Evolutionary conservation across 352 stramenopile species (phyloP).

Genomic region (Blastocystis hominis): DNA sequence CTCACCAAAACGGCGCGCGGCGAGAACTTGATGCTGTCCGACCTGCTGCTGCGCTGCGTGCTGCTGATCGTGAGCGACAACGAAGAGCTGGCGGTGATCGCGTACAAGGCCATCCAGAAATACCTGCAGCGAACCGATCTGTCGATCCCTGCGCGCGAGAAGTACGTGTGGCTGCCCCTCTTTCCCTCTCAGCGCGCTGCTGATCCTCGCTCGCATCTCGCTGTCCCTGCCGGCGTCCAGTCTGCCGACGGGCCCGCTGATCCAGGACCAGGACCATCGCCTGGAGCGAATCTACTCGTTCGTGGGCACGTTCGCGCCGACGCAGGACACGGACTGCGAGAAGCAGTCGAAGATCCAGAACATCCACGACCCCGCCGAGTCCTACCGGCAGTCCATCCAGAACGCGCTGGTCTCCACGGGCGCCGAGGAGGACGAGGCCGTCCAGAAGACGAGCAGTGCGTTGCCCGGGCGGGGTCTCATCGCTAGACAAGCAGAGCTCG

Average conservation of each 20-base stretch:
- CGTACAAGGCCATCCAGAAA: constrained; percentile 38
- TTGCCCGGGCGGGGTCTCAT: neutral
- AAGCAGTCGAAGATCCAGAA: constrained; percentile 54
- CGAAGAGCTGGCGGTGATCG: constrained; percentile 38
- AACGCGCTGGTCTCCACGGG: neutral
- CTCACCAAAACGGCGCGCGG: neutral
- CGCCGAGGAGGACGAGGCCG: neutral
- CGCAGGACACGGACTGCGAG: constrained; percentile 33
- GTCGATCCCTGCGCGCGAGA: neutral
- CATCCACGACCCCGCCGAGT: constrained; percentile 35
- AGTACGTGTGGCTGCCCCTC: neutral
- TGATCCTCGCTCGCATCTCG: constrained; percentile 37
- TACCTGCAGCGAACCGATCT: constrained; percentile 31
- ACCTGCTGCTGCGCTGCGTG: constrained; percentile 49
- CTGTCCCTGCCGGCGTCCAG: constrained; percentile 25
- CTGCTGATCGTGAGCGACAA: constrained; percentile 54
- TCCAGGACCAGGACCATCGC: neutral
- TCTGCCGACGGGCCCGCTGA: neutral
- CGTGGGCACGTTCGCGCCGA: constrained; percentile 24
- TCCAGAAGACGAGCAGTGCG: neutral
- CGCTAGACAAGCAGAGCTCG: neutral
- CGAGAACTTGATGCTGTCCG: constrained; percentile 40
- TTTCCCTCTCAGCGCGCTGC: constrained; percentile 16
- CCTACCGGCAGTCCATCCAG: constrained; percentile 40
- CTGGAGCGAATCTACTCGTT: constrained; percentile 41